phyloP scores from a whole-genome alignment of 169 alveolate genomes.

The Cyclospora cayetanensis region DNA sequence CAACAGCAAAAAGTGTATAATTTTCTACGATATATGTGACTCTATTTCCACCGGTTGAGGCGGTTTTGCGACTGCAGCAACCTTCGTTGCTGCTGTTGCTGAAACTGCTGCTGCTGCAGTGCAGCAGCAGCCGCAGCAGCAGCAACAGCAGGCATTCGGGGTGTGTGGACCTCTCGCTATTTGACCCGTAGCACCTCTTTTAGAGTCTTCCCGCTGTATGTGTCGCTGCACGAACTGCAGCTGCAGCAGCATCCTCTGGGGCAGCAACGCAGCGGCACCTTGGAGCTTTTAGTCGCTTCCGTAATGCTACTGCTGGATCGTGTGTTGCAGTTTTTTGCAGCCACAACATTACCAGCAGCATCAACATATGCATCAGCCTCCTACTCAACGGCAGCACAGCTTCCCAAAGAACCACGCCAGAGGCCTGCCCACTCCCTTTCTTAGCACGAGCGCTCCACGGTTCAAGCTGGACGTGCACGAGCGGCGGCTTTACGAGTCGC shows the following conservation, averaged over 20 bases:
- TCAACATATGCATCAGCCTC: neutral
- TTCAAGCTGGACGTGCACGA: no score
- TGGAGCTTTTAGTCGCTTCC: neutral
- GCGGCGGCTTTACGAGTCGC: no score
- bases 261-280: neutral
- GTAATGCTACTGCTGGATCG: neutral
- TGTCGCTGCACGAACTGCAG: slow-evolving; percentile 32
- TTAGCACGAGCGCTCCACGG: no score
- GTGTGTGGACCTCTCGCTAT: neutral
- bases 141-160: neutral
- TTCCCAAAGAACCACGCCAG: no score
- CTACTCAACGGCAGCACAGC: no score
- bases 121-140: neutral
- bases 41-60: no score
- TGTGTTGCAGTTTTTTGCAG: neutral
- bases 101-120: neutral
- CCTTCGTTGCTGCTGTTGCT: neutral
- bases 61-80: no score
- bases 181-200: neutral
- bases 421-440: no score
- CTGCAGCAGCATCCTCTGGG: neutral
- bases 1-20: no score
- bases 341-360: neutral
- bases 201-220: neutral
- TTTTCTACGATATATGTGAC: no score